A percentile compares a stretch with the other conserved stretches of the same genome.
phyloP scores from a whole-genome alignment of 2,329 filamentous ascomycete species.

The Monilinia fructicola region DNA sequence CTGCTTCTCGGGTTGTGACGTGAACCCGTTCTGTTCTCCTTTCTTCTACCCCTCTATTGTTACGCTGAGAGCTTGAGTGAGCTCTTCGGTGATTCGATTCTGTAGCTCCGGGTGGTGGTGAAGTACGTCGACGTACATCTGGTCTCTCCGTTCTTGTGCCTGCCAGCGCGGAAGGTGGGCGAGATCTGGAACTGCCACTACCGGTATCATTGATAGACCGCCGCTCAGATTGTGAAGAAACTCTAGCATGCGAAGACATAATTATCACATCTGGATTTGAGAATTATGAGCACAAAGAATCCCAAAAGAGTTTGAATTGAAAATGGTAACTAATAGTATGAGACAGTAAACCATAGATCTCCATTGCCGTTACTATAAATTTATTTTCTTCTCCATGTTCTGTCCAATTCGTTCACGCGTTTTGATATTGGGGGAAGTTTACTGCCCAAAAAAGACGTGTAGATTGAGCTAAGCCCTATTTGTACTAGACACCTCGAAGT shows the following conservation, averaged over 20 bases:
- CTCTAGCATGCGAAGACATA: constrained; percentile 41
- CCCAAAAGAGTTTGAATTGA: constrained; percentile 8
- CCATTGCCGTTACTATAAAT: constrained; percentile 16
- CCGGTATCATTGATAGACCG: constrained; percentile 38
- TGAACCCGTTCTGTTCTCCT: constrained; percentile 57
- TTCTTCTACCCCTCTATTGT: constrained; percentile 47
- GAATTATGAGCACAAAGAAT: constrained; percentile 17
- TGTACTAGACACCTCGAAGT: not conserved
- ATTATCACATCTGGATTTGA: constrained; percentile 34
- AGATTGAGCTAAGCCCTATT: constrained; percentile 17
- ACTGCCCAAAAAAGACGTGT: constrained; percentile 19
- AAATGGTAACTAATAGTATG: constrained; percentile 13
- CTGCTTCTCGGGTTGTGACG: constrained; percentile 62
- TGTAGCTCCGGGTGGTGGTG: constrained; percentile 33
- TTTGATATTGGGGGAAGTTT: constrained; percentile 20
- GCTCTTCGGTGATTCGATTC: constrained; percentile 54
- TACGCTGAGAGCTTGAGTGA: constrained; percentile 55
- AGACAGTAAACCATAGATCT: constrained; percentile 16
- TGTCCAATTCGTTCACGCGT: constrained; percentile 16
- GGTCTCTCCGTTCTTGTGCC: constrained; percentile 29
- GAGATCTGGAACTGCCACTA: constrained; percentile 36
- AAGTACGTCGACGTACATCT: constrained; percentile 35
- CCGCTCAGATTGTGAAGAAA: constrained; percentile 38
- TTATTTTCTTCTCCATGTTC: constrained; percentile 2
- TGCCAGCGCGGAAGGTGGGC: constrained; percentile 35